phyloP scores from a whole-genome alignment of 2,329 filamentous ascomycete genomes.

The Colletotrichum euphorbiae region DNA sequence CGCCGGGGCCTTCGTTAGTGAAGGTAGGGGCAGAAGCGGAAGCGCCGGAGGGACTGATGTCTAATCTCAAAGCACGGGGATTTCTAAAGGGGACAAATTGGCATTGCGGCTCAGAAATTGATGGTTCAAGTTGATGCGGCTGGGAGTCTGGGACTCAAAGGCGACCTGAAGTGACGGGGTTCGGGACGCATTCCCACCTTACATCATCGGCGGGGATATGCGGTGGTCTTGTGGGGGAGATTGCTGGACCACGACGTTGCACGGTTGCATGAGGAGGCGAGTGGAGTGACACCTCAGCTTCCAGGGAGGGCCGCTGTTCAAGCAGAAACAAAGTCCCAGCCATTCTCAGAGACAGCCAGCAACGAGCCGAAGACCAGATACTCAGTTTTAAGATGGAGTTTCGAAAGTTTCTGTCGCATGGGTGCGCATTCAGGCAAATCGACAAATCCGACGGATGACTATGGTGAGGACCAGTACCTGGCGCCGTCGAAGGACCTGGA shows the following conservation, averaged over 20 bases:
- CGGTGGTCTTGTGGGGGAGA: constrained; percentile 25
- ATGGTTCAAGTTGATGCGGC: constrained; percentile 12
- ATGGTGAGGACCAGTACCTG: neutral
- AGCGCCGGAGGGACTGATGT: constrained; percentile 23
- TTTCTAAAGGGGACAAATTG: constrained; percentile 19
- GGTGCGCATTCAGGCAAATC: neutral
- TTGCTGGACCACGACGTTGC: no score
- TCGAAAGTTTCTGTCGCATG: constrained; percentile 16
- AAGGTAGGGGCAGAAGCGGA: constrained; percentile 17
- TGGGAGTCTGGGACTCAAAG: neutral
- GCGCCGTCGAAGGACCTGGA: neutral
- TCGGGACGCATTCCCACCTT: constrained; percentile 26
- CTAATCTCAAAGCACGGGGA: constrained; percentile 9
- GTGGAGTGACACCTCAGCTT: constrained; percentile 37
- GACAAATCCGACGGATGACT: neutral
- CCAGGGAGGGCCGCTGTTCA: constrained; percentile 36
- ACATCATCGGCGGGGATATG: constrained; percentile 37
- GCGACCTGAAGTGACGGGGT: constrained; percentile 1
- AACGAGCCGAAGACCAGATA: constrained; percentile 16
- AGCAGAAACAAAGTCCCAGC: constrained; percentile 37
- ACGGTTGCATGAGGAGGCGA: constrained; percentile 35
- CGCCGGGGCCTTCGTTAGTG: neutral
- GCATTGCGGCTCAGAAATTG: constrained; percentile 35
- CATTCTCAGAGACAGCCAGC: neutral
- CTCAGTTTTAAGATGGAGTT: constrained; percentile 16